These are phyloP conservation scores for Alternaria infectoria DNA, from an alignment of 2,329 filamentous ascomycete genomes.

Conservation along the genomic window DNA sequence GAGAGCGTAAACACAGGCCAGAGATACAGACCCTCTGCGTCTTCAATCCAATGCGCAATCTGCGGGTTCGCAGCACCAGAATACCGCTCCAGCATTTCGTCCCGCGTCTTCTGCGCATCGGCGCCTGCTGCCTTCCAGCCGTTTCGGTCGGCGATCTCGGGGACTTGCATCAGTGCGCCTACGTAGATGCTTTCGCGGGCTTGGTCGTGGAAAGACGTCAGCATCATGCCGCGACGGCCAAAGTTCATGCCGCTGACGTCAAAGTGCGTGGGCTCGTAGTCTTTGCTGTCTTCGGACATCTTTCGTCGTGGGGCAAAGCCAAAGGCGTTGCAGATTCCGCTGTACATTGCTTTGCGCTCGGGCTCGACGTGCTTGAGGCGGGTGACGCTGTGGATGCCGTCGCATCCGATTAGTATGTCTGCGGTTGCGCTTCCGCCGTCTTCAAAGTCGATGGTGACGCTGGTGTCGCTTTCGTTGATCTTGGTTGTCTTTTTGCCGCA, in stretches of 20 bases:
- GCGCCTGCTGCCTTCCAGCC: constrained; percentile 54
- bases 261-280: constrained; percentile 44
- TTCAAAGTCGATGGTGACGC: constrained; percentile 54
- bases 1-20: constrained; percentile 56
- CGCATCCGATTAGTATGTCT: constrained; percentile 62
- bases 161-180: constrained; percentile 53
- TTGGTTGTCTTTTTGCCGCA: constrained; percentile 52
- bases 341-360: constrained; percentile 51
- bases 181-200: constrained; percentile 51
- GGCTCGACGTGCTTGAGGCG: constrained; percentile 55
- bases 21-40: constrained; percentile 52
- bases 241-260: constrained; percentile 55
- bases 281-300: constrained; percentile 16
- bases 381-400: constrained; percentile 58
- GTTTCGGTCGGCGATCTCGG: constrained; percentile 51
- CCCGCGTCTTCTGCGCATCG: constrained; percentile 52
- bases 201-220: constrained; percentile 50
- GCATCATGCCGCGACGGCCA: constrained; percentile 53
- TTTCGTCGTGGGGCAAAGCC: constrained; percentile 51
- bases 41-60: constrained; percentile 50
- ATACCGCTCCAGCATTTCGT: constrained; percentile 51
- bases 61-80: constrained; percentile 46
- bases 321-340: constrained; percentile 55
- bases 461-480: constrained; percentile 51
- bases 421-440: constrained; percentile 53